Evolutionary conservation across 1,139 yeast genomes (phyloP), one percentile per base, ranked within the genome.

Genomic region (Pichia sp.): DNA sequence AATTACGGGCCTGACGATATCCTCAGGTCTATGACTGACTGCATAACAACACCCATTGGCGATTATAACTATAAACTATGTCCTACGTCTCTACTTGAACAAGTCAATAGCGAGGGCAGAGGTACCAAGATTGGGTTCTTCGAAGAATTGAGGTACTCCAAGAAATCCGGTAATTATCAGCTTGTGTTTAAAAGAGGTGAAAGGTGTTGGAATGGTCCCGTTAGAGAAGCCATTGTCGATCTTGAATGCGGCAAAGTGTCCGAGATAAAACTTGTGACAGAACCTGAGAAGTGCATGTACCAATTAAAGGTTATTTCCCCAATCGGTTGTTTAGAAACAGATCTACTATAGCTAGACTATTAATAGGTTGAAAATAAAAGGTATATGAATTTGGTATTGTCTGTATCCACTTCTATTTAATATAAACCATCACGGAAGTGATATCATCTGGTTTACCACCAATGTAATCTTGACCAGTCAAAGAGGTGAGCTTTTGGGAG

Each of bases 361-460:
- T n/a, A n/a, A n/a, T n/a, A n/a, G n/a, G n/a, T n/a, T n/a, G n/a
- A n/a, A n/a, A n/a, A n/a, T n/a, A n/a, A n/a, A n/a, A n/a, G 18
- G 14, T 8, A 23, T 1, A 23, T 10, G 8, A 11, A 8, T 23
- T 23, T n/a, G 15, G 14, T 15, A 14, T 12, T 17, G 22, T 22
- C 10, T 20, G 15, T 27, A 19, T n/a, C n/a, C n/a, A n/a, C 11
- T 20, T 6, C 28, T 48, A 69, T 29, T 64, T 64, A 24, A 79
- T 81, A 52, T 69, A 69, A 21, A 87, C 74, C 51, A 84, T 68
- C 2, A 88, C 79, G 13, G 83, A 75, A 0, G 97, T 86, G 25
- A 88, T 81, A 58, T 91, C 98, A 61, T 91, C 98, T 37, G 87
- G 94, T 60, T 91, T 91, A 20, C 97, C 98, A 27, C 98, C 97